A percentile compares a stretch with the other conserved stretches of the same genome.
These are phyloP conservation scores for Xylariaceae sp. DNA, from an alignment of 2,329 filamentous ascomycete species.

Conservation along the genomic window DNA sequence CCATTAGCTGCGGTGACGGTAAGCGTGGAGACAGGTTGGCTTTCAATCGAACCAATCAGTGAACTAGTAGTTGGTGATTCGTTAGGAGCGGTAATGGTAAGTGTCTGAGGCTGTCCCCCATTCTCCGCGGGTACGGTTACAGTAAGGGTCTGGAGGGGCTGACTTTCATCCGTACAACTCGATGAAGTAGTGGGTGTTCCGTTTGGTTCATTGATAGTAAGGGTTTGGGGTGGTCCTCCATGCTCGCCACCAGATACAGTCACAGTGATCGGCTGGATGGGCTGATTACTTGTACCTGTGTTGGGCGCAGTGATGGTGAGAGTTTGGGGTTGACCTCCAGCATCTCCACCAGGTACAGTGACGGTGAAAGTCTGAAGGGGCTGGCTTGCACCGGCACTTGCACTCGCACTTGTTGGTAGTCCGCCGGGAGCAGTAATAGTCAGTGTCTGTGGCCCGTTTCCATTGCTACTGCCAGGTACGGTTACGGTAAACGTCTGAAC, in stretches of 20 bases:
- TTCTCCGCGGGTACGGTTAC: constrained; percentile 2
- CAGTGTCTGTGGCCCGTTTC: constrained; percentile 12
- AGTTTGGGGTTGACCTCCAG: constrained; percentile 4
- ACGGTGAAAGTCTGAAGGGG: constrained; percentile 6
- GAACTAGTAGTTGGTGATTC: constrained; percentile 7
- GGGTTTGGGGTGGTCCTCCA: background rate
- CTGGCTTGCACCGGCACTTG: background rate
- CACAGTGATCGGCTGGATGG: background rate
- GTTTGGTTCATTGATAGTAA: constrained; percentile 9
- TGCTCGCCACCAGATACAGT: background rate
- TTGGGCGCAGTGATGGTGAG: constrained; percentile 14
- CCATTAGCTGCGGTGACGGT: constrained; percentile 14
- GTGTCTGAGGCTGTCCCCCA: constrained; percentile 5
- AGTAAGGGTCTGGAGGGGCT: constrained; percentile 7
- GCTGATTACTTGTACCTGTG: background rate
- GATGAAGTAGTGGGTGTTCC: constrained; percentile 12
- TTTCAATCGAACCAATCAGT: background rate
- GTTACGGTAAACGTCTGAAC: constrained; percentile 17
- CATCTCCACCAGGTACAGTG: constrained; percentile 4
- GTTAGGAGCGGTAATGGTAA: constrained; percentile 13
- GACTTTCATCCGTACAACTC: constrained; percentile 7
- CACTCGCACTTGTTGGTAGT: background rate
- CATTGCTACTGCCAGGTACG: constrained; percentile 13
- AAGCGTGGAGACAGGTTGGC: constrained; percentile 7
- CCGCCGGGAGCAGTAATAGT: constrained; percentile 17